Evolutionary conservation across 2,329 filamentous ascomycete genomes (phyloP), one percentile per base, ranked within the genome.

Genomic region (Sporothrix pseudoabietina): DNA sequence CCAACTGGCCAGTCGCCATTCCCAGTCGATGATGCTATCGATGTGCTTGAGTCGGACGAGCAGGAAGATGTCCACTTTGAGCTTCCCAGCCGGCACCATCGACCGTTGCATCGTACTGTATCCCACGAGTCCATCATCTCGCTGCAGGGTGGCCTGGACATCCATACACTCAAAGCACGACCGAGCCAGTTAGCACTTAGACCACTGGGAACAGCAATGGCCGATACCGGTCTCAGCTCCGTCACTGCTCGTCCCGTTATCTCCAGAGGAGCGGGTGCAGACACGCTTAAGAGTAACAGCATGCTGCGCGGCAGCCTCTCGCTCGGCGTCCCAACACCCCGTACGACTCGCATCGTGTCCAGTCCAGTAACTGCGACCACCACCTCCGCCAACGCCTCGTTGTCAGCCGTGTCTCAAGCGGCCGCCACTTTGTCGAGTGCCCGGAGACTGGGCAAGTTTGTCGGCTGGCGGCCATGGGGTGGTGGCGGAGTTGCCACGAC

Each of bases 81-180:
- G 19, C 71, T 72, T n/a, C 71, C 73, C 19, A 44, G 26, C 9
- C 52, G 57, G 6, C 57, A 35, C 39, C 73, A 82, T 19, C 71
- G 69, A 3, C 73, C 75, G 1, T 81, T 94, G 4, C 91, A 89
- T 55, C 90, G 91, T 44, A 86, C 89, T 2, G 80, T 89, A 1
- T 97, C 94, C 1, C 94, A 97, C 77, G 94, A 98, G 80, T 97
- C 93, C 22, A 90, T 98, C 75, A 88, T 98, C 77, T 98, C 94
- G 0, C 87, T 97, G 1, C 89, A 91, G 0, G 94, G 94, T 4
- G 94, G 94, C 1, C 91, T 97, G 80, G 95, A 98, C 79, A 97
- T 97, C 69, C 94, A 97, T 80, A 94, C 92, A 0, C 85, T 97
- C 4, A 90, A 91, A 78, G 86, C 87, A 1, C 88, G 92, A 4